Base-by-base conservation (phyloP, 2,329 filamentous ascomycete genomes). In the Diaporthe citrichinensis region DNA sequence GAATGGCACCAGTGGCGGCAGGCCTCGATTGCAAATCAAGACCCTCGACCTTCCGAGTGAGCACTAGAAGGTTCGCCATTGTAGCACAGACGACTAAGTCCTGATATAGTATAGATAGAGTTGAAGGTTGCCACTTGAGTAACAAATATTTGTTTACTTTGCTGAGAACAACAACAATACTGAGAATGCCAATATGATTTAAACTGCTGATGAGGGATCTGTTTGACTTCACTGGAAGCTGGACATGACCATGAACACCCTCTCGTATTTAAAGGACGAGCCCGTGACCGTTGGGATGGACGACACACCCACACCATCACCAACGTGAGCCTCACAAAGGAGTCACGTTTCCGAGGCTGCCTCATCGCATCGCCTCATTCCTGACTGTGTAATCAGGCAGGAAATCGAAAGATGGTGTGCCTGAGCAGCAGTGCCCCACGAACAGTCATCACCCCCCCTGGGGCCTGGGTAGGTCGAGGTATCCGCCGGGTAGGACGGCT, bases 311-410 rank as follows among this genome's bases (percentile, higher is more conserved):
- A 73, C 55, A 53, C 71, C 46, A 57, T 41, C 34, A 20, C 28
- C 58, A 65, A 61, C 71, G 28, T 49, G 34, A 65, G 71, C 58
- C 58, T 73, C 71, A 73, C 46, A 65, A 41, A 65, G 71, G 71
- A 73, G 71, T 73, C 71, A 73, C 41, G 65, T 46, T 34, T 46
- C 58, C 46, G 71, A 20, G 58, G 58, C 46, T 41, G 23, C 71
- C 44, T 73, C 49, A 34, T 55, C 23, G 59, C 71, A 73, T 73
- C 71, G 71, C 71, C 71, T 73, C 71, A 73, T 73, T 73, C 71
- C 71, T 73, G 71, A 73, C 71, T 57, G 71, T 73, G 58, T 57
- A 73, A 61, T 49, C 51, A 55, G 71, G 58, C 58, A 73, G 71
- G 39, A n/a, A 36, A 46, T 20, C 49, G 49, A 55, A 65, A 72